Evolutionary conservation across 257 asterid species (phyloP).

Genomic region (Ilex aquifolium): DNA sequence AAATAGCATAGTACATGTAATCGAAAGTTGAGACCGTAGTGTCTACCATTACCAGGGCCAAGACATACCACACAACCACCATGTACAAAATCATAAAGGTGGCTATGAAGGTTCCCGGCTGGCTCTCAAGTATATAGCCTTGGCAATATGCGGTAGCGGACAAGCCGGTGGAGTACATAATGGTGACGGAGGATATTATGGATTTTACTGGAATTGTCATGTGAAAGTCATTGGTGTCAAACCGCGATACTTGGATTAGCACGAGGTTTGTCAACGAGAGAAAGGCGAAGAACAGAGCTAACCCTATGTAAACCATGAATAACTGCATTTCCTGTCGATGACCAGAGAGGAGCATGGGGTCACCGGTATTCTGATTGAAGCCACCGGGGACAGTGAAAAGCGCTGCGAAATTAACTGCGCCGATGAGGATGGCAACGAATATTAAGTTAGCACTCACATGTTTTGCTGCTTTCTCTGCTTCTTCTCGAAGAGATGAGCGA

Average conservation of each 20-base stretch:
- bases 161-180: not conserved
- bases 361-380: not conserved
- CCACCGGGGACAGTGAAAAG: not conserved
- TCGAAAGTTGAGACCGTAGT: not conserved
- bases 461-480: not conserved
- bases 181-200: not conserved
- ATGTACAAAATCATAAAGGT: not conserved
- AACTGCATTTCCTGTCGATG: no score
- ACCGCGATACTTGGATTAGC: not conserved
- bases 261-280: not conserved
- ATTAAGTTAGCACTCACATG: not conserved
- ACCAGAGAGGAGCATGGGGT: not conserved
- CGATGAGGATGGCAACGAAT: not conserved
- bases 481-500: not conserved
- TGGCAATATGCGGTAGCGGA: not conserved
- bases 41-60: not conserved
- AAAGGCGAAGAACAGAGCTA: not conserved
- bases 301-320: no score
- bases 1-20: not conserved
- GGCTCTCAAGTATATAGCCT: not conserved
- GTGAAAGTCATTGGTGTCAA: not conserved
- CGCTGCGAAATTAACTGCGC: not conserved
- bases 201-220: not conserved
- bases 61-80: not conserved
- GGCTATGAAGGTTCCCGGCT: not conserved